phyloP scores from a whole-genome alignment of 2,329 filamentous ascomycete genomes.

The Penicillium sp. region DNA sequence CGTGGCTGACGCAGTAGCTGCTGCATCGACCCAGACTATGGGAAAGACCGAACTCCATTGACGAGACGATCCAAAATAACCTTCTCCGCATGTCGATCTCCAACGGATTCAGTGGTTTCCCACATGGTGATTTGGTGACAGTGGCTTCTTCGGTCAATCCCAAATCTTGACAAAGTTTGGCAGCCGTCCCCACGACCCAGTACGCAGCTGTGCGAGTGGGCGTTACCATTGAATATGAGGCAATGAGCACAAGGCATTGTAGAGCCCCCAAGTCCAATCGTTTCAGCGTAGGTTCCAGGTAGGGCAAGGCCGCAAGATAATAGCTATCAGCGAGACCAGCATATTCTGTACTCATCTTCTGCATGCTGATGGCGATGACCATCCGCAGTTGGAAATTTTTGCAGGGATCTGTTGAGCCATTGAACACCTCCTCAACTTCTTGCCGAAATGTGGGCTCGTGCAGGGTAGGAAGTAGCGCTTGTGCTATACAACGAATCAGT shows the following conservation, averaged over 20 bases:
- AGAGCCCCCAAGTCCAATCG: constrained; percentile 88
- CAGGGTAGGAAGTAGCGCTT: constrained; percentile 81
- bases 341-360: constrained; percentile 84
- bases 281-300: constrained; percentile 76
- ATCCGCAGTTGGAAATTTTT: constrained; percentile 86
- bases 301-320: constrained; percentile 83
- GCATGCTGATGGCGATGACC: constrained; percentile 90
- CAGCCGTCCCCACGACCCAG: constrained; percentile 85
- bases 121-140: constrained; percentile 62
- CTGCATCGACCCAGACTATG: constrained; percentile 85
- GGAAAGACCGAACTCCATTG: constrained; percentile 84
- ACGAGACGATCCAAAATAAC: constrained; percentile 81
- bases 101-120: constrained; percentile 63
- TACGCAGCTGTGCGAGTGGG: constrained; percentile 90
- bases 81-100: constrained; percentile 87
- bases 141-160: constrained; percentile 87
- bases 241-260: constrained; percentile 84
- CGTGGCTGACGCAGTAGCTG: constrained; percentile 75
- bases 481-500: constrained; percentile 55
- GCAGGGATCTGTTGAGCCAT: constrained; percentile 71
- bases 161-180: constrained; percentile 83
- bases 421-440: constrained; percentile 78
- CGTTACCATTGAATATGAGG: constrained; percentile 86
- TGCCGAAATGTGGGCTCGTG: constrained; percentile 76
- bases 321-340: constrained; percentile 94